Evolutionary conservation across 257 asterid genomes (phyloP).

Genomic region (Schizonepeta tenuifolia): DNA sequence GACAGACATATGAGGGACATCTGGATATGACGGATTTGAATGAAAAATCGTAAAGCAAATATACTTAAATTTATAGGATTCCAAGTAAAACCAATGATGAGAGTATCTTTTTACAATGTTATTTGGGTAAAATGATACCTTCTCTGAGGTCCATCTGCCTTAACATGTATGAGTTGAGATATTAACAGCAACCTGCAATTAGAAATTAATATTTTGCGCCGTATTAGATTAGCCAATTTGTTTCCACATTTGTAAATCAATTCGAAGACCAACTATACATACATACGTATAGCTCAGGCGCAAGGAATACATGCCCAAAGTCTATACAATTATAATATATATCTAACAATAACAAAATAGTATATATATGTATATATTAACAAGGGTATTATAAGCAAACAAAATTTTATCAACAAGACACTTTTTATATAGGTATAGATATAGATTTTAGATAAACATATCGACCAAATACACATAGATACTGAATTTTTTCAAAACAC

Average conservation of each 20-base stretch:
- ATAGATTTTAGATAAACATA: too few relatives aligned
- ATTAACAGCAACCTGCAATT: constrained; percentile 72
- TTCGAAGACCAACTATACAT: neutral
- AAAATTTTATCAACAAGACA: too few relatives aligned
- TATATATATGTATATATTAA: too few relatives aligned
- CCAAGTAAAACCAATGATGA: neutral
- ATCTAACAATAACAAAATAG: too few relatives aligned
- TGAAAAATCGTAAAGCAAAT: neutral
- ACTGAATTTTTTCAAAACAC: neutral
- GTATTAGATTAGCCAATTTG: too few relatives aligned
- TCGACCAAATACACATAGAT: neutral
- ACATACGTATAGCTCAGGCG: too few relatives aligned
- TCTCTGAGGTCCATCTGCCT: constrained; percentile 85
- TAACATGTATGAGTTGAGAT: constrained; percentile 83
- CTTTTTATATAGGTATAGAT: too few relatives aligned
- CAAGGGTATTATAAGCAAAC: too few relatives aligned
- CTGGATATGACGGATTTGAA: constrained; percentile 11
- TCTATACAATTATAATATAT: too few relatives aligned
- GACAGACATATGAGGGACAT: constrained; percentile 10
- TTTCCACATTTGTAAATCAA: neutral
- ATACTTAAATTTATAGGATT: constrained; percentile 8
- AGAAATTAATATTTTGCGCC: neutral
- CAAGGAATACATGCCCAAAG: too few relatives aligned
- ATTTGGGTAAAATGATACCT: constrained; percentile 51
- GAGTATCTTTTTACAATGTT: constrained; percentile 15